These are phyloP conservation scores for Candida glaebosa DNA, from an alignment of 805 yeast species.

Conservation along the genomic window DNA sequence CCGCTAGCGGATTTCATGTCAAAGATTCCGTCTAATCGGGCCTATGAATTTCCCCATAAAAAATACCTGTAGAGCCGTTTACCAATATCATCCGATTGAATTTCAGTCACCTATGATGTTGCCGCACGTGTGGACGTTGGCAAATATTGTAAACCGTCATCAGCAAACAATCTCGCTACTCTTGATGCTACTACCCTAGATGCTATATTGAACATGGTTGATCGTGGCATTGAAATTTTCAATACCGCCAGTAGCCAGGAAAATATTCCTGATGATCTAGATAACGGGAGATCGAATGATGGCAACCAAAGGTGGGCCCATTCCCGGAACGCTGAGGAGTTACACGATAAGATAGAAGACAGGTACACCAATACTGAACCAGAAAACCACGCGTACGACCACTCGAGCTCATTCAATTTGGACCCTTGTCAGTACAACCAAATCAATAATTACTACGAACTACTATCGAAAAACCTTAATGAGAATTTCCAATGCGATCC, in stretches of 20 bases:
- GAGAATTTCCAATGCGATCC: background rate
- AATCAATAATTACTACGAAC: background rate
- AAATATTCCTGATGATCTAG: background rate
- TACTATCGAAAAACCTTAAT: background rate
- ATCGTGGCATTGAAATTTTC: background rate
- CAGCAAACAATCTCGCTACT: too few relatives aligned
- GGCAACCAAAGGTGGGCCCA: too few relatives aligned
- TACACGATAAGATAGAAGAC: too few relatives aligned
- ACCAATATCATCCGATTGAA: background rate
- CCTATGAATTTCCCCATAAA: background rate
- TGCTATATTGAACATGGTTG: background rate
- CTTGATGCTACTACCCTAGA: too few relatives aligned
- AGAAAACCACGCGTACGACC: too few relatives aligned
- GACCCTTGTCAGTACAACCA: background rate
- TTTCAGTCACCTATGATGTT: background rate
- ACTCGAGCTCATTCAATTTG: too few relatives aligned
- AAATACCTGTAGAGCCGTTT: constrained; percentile 2
- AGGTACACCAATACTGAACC: too few relatives aligned
- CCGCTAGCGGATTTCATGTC: too few relatives aligned
- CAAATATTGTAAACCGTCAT: too few relatives aligned
- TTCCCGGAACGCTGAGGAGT: too few relatives aligned
- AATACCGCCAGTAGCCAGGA: background rate
- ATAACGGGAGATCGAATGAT: background rate
- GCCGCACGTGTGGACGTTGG: background rate
- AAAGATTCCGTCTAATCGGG: background rate